Conservation (phyloP, 1,139 yeast genomes). For the Blastobotrys elegans region DNA sequence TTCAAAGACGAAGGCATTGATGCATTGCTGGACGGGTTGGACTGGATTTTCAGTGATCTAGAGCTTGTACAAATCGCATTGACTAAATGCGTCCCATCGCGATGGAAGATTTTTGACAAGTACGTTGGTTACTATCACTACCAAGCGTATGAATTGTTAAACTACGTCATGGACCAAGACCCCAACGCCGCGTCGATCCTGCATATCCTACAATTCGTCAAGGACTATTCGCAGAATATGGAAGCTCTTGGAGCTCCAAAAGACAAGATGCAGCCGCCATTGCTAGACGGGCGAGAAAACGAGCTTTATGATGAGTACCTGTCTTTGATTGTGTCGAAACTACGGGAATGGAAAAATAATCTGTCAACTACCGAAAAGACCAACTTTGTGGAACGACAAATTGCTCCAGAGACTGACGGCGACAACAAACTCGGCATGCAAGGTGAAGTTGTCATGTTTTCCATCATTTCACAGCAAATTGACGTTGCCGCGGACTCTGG, state of each 20-base stretch:
- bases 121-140: conserved; percentile 66
- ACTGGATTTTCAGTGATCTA: conserved; percentile 83
- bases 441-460: conserved; percentile 65
- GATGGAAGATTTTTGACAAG: conserved; percentile 67
- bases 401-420: conserved; percentile 70
- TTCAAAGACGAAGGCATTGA: conserved; percentile 44
- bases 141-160: conserved; percentile 58
- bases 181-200: conserved; percentile 46
- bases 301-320: conserved; percentile 66
- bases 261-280: conserved; percentile 39
- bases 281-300: conserved; percentile 60
- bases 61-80: conserved; percentile 57
- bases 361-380: conserved; percentile 59
- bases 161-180: conserved; percentile 59
- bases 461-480: conserved; percentile 86
- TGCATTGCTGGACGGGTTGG: conserved; percentile 53
- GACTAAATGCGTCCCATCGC: conserved; percentile 56
- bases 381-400: conserved; percentile 55
- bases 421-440: conserved; percentile 59
- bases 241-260: conserved; percentile 39
- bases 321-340: conserved; percentile 59
- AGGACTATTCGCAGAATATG: conserved; percentile 54
- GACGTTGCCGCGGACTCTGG: conserved; percentile 88
- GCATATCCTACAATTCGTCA: conserved; percentile 65
- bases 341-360: conserved; percentile 76